Evolutionary conservation across 768 basidiomycete species (phyloP), one percentile per base, ranked within the genome.

Genomic region (Harrya chromipes): DNA sequence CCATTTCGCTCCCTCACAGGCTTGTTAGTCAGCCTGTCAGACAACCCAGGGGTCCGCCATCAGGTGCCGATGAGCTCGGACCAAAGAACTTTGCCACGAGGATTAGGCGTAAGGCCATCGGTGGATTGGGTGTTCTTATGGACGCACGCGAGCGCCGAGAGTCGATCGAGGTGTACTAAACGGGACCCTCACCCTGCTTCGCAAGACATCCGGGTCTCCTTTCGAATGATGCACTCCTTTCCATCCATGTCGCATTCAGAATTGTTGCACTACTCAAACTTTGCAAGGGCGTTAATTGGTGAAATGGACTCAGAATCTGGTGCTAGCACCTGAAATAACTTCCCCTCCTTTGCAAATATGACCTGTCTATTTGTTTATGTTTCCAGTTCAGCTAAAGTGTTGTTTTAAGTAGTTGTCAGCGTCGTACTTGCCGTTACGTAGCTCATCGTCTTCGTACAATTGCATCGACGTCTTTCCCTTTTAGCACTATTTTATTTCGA

Each of bases 21-120:
- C 63, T 84, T 70, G 74, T 74, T 53, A 87, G 83, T 67, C 83
- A 85, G 63, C 85, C 87, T 52, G 76, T 84, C 46, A 84, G 91
- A 68, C 91, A 93, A 74, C 91, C 91, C 60, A 81, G 84, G 50
- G 91, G 91, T 60, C 91, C 91, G 49, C 91, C 91, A 38, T 87
- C 87, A 20, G 85, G 87, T 63, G 82, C 83, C 55, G 90, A 93
- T 62, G 90, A 93, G 64, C 81, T 93, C 43, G 85, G 86, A 17
- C 85, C 87, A 38, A 86, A 88, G 78, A 93, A 93, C 67, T 93
- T 93, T 74, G 90, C 90, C 7, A 83, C 84, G 33, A 82, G 90
- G 59, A 86, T 89, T 70, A 80, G 90, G 69, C 81, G 87, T 61
- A 82, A 87, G 75, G 90, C 90, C 17, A 87, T 91, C 52, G 87